A percentile compares a stretch with the other conserved stretches of the same genome.
These are phyloP conservation scores for Trichoderma afroharzianum DNA, from an alignment of 2,329 filamentous ascomycete species.

Conservation along the genomic window DNA sequence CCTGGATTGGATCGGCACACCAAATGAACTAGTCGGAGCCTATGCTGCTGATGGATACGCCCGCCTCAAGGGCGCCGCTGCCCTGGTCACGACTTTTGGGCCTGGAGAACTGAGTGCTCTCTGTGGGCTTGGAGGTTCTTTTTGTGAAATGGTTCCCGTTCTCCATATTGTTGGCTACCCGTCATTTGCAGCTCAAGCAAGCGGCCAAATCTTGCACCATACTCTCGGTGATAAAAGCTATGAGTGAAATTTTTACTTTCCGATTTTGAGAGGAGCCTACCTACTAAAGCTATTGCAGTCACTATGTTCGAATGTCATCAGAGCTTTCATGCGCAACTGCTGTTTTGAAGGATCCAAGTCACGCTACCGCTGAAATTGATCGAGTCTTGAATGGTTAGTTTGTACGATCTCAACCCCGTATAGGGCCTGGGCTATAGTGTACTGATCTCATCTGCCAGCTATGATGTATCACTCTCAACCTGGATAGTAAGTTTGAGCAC, in stretches of 20 bases:
- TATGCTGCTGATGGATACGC: conserved; percentile 14
- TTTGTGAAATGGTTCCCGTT: conserved; percentile 1
- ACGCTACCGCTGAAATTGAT: conserved; percentile 1
- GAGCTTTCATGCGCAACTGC: conserved; percentile 1
- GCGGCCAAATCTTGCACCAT: conserved; percentile 6
- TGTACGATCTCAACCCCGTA: background rate
- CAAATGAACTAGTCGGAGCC: conserved; percentile 7
- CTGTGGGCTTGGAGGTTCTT: conserved; percentile 1
- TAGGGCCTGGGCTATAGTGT: background rate
- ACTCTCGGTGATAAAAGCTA: conserved; percentile 1
- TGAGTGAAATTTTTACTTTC: background rate
- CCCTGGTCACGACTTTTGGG: conserved; percentile 6
- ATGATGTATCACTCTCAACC: conserved; percentile 3
- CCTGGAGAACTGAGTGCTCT: conserved; percentile 3
- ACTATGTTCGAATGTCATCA: background rate
- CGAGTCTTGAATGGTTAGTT: conserved; percentile 2
- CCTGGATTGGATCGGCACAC: background rate
- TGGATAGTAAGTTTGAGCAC: background rate
- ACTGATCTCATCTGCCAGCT: background rate
- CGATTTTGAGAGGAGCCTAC: background rate
- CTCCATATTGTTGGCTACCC: conserved; percentile 13
- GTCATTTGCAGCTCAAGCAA: background rate
- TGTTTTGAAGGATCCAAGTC: background rate
- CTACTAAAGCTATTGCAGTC: background rate
- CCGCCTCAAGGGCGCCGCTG: background rate